Evolutionary conservation across 768 basidiomycete genomes (phyloP).

Genomic region (Boletus vinaceobasis): DNA sequence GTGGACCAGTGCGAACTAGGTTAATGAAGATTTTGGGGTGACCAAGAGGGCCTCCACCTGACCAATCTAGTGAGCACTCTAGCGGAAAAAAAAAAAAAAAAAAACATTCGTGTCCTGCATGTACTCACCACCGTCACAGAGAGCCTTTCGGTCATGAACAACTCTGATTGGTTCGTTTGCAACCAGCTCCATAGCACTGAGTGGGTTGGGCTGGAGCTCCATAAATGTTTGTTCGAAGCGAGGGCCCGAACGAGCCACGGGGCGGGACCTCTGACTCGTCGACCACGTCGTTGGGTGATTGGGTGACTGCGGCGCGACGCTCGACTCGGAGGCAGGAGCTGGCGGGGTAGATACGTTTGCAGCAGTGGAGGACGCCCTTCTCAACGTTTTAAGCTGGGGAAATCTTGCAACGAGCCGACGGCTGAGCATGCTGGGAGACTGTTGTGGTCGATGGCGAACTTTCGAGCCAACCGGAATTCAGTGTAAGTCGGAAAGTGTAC

Average conservation of each 20-base stretch:
- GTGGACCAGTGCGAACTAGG: slow-evolving; percentile 53
- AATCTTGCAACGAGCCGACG: slow-evolving; percentile 25
- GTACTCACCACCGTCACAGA: slow-evolving; percentile 91
- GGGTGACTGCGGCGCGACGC: slow-evolving; percentile 66
- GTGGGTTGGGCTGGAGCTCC: slow-evolving; percentile 83
- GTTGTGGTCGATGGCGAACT: slow-evolving; percentile 7
- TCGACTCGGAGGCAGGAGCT: slow-evolving; percentile 21
- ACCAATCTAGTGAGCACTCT: slow-evolving; percentile 10
- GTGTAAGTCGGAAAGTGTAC: neutral
- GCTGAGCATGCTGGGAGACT: slow-evolving; percentile 21
- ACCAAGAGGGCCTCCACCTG: slow-evolving; percentile 92
- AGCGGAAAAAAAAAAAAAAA: slow-evolving; percentile 2
- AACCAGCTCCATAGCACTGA: slow-evolving; percentile 90
- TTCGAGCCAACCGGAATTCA: neutral
- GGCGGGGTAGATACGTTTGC: slow-evolving; percentile 8
- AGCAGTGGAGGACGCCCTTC: slow-evolving; percentile 27
- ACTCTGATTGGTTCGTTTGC: slow-evolving; percentile 80
- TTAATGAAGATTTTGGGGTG: slow-evolving; percentile 98
- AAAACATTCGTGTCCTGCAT: neutral
- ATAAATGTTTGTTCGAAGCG: slow-evolving; percentile 92
- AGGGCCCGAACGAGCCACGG: slow-evolving; percentile 55
- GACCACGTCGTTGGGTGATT: slow-evolving; percentile 86
- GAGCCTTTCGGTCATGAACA: slow-evolving; percentile 78
- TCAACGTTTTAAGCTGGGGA: slow-evolving; percentile 10
- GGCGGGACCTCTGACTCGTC: slow-evolving; percentile 71